A percentile compares a stretch with the other conserved stretches of the same genome.
Evolutionary conservation across 805 yeast species (phyloP).

Genomic region (Cyberlindnera japonica): DNA sequence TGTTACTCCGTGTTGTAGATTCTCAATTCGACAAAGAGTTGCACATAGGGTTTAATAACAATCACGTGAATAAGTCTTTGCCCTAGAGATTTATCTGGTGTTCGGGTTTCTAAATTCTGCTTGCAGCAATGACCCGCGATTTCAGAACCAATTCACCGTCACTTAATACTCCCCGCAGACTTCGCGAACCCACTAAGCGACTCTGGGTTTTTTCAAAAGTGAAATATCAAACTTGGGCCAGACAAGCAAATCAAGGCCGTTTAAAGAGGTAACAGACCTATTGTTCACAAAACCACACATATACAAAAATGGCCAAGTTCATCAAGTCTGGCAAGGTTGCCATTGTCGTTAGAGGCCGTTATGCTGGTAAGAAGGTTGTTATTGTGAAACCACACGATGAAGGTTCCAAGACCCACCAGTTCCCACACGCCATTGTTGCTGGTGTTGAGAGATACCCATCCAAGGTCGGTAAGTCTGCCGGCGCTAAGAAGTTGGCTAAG

Average conservation of each 20-base stretch:
- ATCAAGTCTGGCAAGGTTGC: slow-evolving; percentile 97
- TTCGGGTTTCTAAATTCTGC: too few species aligned
- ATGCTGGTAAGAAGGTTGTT: slow-evolving; percentile 99
- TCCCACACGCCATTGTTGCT: slow-evolving; percentile 98
- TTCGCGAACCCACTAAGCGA: too few species aligned
- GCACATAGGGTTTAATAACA: too few species aligned
- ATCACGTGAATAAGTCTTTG: too few species aligned
- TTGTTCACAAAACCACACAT: slow-evolving; percentile 13
- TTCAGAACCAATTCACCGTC: too few species aligned
- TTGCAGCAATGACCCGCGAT: too few species aligned
- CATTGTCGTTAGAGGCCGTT: slow-evolving; percentile 72
- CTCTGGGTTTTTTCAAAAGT: slow-evolving; percentile 25
- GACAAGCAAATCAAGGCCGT: slow-evolving; percentile 4
- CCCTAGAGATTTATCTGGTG: too few species aligned
- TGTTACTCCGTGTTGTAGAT: too few species aligned
- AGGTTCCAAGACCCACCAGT: slow-evolving; percentile 97
- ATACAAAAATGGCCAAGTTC: slow-evolving; percentile 79
- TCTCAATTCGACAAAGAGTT: too few species aligned
- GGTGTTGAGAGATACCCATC: slow-evolving; percentile 98
- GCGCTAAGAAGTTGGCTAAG: slow-evolving; percentile 93
- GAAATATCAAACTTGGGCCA: slow-evolving; percentile 20
- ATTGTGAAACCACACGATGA: slow-evolving; percentile 97
- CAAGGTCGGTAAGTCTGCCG: slow-evolving; percentile 92
- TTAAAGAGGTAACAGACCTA: slow-evolving; percentile 11
- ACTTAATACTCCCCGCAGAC: too few species aligned